Evolutionary conservation across 441 rosid genomes (phyloP).

Genomic region (Rhodomyrtus psidioides): DNA sequence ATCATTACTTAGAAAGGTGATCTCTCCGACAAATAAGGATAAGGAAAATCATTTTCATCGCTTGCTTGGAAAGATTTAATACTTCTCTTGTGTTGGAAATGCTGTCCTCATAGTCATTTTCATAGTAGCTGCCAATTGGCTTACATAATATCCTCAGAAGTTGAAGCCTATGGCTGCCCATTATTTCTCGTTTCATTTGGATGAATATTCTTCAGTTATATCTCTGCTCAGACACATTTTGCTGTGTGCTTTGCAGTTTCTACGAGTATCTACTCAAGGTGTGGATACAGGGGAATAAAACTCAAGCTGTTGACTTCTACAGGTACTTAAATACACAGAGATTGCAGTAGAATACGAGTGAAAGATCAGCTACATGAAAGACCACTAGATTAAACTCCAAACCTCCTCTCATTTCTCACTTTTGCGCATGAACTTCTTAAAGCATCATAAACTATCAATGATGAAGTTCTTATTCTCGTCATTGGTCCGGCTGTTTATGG

Average conservation of each 20-base stretch:
- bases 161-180: not conserved
- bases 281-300: conserved; percentile 1
- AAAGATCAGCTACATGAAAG: not conserved
- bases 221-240: no score
- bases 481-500: not conserved
- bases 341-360: not conserved
- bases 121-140: not conserved
- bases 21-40: not conserved
- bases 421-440: not conserved
- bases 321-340: not conserved
- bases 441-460: not conserved
- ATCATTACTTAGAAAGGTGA: not conserved
- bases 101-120: not conserved
- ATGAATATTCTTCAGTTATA: not conserved
- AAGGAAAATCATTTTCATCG: not conserved
- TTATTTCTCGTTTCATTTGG: not conserved
- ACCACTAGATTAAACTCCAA: not conserved
- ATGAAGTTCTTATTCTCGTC: not conserved
- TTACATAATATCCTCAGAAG: not conserved
- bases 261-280: not conserved
- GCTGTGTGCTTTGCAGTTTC: not conserved
- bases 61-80: not conserved
- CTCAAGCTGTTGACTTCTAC: not conserved
- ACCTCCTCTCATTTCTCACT: not conserved
- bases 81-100: not conserved